A percentile compares a stretch with the other conserved stretches of the same genome.
phyloP scores from a whole-genome alignment of 345 rosid species.

The Salix suchowensis region DNA sequence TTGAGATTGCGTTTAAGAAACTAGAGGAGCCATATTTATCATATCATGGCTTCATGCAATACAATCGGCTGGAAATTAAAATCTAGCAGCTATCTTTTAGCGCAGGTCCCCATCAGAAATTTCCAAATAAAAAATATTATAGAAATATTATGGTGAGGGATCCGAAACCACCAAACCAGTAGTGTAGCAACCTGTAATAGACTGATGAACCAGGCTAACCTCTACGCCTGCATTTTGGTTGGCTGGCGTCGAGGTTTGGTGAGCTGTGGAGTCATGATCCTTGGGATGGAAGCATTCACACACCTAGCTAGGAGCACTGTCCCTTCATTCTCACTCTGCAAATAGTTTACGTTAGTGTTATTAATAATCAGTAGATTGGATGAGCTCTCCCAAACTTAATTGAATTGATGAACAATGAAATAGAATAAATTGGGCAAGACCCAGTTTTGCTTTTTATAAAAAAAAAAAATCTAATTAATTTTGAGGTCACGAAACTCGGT shows the following conservation, averaged over 20 bases:
- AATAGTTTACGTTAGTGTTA: background rate
- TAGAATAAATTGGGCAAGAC: no score
- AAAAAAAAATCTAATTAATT: no score
- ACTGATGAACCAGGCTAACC: background rate
- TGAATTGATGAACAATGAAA: no score
- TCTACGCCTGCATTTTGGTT: background rate
- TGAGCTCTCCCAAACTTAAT: no score
- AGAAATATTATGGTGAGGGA: background rate
- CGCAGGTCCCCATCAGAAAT: background rate
- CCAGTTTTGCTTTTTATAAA: no score
- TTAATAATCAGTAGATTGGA: no score
- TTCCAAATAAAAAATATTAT: no score
- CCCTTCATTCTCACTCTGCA: background rate
- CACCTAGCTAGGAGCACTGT: background rate
- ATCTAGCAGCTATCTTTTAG: background rate
- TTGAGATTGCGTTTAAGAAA: no score
- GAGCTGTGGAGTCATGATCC: background rate
- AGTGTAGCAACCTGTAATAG: background rate
- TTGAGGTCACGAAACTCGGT: no score
- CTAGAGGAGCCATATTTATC: no score
- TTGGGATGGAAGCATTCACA: background rate
- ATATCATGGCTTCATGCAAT: background rate
- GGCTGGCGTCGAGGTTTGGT: background rate
- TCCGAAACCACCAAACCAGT: background rate
- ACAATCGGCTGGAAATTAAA: background rate